Percentiles rank a stretch among this genome's conserved stretches.
phyloP scores from a whole-genome alignment of 2,329 filamentous ascomycete genomes.

The Colletotrichum theobromicola region DNA sequence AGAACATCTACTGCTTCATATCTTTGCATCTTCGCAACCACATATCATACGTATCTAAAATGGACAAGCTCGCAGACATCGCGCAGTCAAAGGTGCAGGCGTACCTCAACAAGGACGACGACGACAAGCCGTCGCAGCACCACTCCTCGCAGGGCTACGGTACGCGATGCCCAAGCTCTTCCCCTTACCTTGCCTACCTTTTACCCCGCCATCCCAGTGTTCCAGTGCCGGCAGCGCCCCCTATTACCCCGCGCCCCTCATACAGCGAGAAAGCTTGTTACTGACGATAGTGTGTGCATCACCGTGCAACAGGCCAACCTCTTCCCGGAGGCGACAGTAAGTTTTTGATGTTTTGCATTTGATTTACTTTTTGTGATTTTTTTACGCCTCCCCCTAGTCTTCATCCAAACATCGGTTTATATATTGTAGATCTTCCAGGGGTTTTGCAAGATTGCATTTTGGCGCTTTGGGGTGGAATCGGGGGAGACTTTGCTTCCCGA shows the following conservation, averaged over 20 bases:
- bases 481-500: background rate
- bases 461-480: background rate
- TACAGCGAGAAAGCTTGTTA: background rate
- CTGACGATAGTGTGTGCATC: background rate
- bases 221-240: background rate
- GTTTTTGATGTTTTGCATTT: constrained; percentile 20
- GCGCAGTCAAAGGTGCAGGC: constrained; percentile 35
- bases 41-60: constrained; percentile 17
- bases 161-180: background rate
- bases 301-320: background rate
- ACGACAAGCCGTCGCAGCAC: constrained; percentile 29
- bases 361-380: background rate
- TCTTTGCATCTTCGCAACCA: background rate
- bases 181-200: background rate
- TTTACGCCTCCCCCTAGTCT: background rate
- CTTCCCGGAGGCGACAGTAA: constrained; percentile 30
- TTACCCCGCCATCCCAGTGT: constrained; percentile 11
- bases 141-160: constrained; percentile 4
- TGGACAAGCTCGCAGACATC: constrained; percentile 42
- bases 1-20: background rate
- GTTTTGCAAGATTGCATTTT: background rate
- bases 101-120: constrained; percentile 33
- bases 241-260: constrained; percentile 1
- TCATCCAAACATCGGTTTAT: background rate
- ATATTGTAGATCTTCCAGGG: background rate